Percentiles rank a stretch among this genome's conserved stretches.
These are phyloP conservation scores for Hyphopichia wangnamkhiaoensis DNA, from an alignment of 1,139 yeast genomes.

Conservation along the genomic window DNA sequence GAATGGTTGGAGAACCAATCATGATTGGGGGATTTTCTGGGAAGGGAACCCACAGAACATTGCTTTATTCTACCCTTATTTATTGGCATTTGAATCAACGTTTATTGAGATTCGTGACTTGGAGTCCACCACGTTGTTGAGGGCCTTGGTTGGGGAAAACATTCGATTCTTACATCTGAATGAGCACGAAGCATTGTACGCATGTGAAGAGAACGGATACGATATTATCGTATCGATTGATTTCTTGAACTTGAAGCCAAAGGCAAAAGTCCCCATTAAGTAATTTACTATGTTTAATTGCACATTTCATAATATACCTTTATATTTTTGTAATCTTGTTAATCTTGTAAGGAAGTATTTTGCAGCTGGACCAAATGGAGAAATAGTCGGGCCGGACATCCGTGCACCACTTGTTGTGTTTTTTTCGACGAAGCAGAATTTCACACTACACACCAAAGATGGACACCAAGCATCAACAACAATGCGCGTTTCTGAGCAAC, in stretches of 20 bases:
- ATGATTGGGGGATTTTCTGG: constrained; percentile 95
- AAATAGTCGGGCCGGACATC: too few species aligned
- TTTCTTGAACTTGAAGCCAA: constrained; percentile 60
- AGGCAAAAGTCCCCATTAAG: too few species aligned
- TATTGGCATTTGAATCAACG: constrained; percentile 84
- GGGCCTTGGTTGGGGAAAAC: constrained; percentile 94
- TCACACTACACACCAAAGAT: too few species aligned
- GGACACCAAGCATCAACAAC: too few species aligned
- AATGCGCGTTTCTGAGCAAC: too few species aligned
- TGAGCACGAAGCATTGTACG: constrained; percentile 92
- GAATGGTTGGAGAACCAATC: constrained; percentile 95
- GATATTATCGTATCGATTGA: constrained; percentile 92
- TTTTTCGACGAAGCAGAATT: too few species aligned
- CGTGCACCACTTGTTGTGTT: too few species aligned
- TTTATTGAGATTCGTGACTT: constrained; percentile 92
- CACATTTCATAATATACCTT: too few species aligned
- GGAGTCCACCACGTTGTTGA: constrained; percentile 78
- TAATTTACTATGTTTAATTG: too few species aligned
- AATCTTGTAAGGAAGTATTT: too few species aligned
- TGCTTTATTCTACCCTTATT: constrained; percentile 91
- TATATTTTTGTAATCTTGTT: too few species aligned
- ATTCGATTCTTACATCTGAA: constrained; percentile 85
- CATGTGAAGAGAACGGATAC: constrained; percentile 86
- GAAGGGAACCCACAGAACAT: constrained; percentile 93
- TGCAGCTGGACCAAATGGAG: too few species aligned